Percentiles rank a stretch among this genome's conserved stretches.
phyloP scores from a whole-genome alignment of 2,329 filamentous ascomycete species.

The Ophiognomonia clavigignenti-juglandacearum region DNA sequence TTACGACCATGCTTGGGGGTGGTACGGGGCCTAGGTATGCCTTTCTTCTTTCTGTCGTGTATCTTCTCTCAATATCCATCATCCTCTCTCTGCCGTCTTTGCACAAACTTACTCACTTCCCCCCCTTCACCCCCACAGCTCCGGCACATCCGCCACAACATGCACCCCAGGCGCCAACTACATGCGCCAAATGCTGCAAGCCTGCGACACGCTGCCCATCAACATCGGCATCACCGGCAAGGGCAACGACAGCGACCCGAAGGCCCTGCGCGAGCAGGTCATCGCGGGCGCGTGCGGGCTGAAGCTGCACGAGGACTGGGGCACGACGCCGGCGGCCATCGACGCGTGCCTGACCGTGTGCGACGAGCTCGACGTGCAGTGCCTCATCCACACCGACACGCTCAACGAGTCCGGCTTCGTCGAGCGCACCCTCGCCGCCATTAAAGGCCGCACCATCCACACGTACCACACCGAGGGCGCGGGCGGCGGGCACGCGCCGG shows the following conservation, averaged over 20 bases:
- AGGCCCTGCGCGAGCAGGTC: constrained; percentile 72
- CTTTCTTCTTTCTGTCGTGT: too few species aligned
- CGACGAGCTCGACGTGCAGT: constrained; percentile 88
- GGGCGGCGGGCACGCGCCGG: constrained; percentile 88
- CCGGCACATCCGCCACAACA: constrained; percentile 86
- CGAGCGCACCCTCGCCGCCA: constrained; percentile 79
- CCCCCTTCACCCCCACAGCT: constrained; percentile 40
- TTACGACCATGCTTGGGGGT: constrained; percentile 87
- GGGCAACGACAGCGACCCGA: constrained; percentile 74
- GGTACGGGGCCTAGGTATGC: constrained; percentile 81
- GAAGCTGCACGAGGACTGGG: constrained; percentile 97
- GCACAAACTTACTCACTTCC: background rate
- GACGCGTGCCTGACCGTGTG: constrained; percentile 81
- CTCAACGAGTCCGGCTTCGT: constrained; percentile 98
- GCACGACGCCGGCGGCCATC: constrained; percentile 83
- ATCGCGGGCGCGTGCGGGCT: constrained; percentile 82
- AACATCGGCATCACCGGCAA: constrained; percentile 92
- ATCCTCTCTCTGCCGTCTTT: background rate
- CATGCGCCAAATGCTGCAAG: constrained; percentile 85
- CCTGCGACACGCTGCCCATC: constrained; percentile 72
- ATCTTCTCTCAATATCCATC: too few species aligned
- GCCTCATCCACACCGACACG: constrained; percentile 91
- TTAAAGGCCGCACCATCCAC: constrained; percentile 85
- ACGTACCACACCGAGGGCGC: constrained; percentile 97
- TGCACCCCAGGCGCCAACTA: constrained; percentile 84